A percentile compares a stretch with the other conserved stretches of the same genome.
These are phyloP conservation scores for Leccinum imitatum DNA, from an alignment of 768 basidiomycete species.

Conservation along the genomic window DNA sequence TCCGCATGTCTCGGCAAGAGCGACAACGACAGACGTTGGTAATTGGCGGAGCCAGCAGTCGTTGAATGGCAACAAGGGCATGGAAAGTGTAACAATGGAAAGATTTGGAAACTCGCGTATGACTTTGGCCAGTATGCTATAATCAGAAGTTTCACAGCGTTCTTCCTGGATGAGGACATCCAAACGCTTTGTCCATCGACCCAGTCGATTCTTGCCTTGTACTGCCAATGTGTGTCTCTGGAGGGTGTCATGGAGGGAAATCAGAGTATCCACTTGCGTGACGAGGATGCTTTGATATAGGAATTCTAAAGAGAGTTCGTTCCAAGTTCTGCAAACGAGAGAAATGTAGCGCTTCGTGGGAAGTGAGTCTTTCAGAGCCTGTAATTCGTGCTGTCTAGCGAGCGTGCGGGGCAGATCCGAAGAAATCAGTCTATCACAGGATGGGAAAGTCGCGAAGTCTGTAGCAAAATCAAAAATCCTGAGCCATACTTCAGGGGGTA, in stretches of 20 bases:
- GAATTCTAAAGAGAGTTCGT: constrained; percentile 20
- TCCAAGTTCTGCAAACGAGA: constrained; percentile 29
- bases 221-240: constrained; percentile 6
- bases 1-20: constrained; percentile 29
- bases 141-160: constrained; percentile 26
- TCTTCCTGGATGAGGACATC: constrained; percentile 28
- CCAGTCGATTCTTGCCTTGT: constrained; percentile 10
- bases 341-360: constrained; percentile 21
- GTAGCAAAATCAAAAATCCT: constrained; percentile 25
- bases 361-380: constrained; percentile 21
- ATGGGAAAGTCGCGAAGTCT: constrained; percentile 11
- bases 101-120: constrained; percentile 29
- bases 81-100: constrained; percentile 24
- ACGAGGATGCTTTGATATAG: constrained; percentile 26
- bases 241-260: constrained; percentile 17
- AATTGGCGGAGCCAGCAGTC: constrained; percentile 29
- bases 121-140: constrained; percentile 21
- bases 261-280: constrained; percentile 18
- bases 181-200: constrained; percentile 30
- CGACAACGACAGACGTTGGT: constrained; percentile 19
- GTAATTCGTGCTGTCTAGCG: constrained; percentile 16
- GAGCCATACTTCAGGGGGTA: constrained; percentile 33
- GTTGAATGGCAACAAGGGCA: constrained; percentile 26
- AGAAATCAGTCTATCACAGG: constrained; percentile 7
- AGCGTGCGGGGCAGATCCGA: constrained; percentile 23